Conservation (phyloP, 78 protist species). For the Chrysochromulina tobinii region DNA sequence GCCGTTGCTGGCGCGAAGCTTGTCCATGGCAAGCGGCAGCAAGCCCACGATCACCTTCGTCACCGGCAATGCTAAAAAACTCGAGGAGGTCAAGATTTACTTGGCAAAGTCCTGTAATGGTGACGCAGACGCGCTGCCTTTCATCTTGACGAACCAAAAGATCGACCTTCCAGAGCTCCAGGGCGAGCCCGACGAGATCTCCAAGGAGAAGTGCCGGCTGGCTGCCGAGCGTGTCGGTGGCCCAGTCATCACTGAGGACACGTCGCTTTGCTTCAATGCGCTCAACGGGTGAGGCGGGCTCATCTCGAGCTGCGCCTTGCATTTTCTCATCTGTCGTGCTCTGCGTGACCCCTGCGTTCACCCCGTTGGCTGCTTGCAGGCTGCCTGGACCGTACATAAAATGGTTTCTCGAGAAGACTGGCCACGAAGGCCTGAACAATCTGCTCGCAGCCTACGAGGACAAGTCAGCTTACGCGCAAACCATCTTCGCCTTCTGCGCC, state of each 20-base stretch:
- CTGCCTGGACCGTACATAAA: conserved; percentile 93
- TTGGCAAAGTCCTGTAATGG: neutral
- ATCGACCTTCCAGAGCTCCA: conserved; percentile 94
- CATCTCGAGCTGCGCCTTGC: no score
- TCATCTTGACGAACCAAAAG: conserved; percentile 34
- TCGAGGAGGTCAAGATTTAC: conserved; percentile 75
- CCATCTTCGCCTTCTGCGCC: conserved; percentile 78
- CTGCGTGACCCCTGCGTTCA: no score
- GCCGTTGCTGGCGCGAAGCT: no score
- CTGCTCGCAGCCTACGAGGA: conserved; percentile 81
- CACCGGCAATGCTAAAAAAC: conserved; percentile 91
- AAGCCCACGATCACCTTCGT: conserved; percentile 13
- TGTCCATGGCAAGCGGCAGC: no score
- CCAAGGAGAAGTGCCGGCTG: conserved; percentile 72
- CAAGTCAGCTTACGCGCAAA: conserved; percentile 90
- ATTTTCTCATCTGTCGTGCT: no score
- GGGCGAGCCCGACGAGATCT: conserved; percentile 90
- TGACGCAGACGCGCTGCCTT: neutral
- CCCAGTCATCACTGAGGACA: conserved; percentile 93
- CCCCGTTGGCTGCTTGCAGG: neutral
- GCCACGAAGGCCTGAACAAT: conserved; percentile 72
- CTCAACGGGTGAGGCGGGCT: conserved; percentile 63
- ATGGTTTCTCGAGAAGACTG: conserved; percentile 91
- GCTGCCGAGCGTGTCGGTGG: conserved; percentile 78
- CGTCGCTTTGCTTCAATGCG: conserved; percentile 95